phyloP scores from a whole-genome alignment of 2,329 filamentous ascomycete species.

The Fusarium dlaminii region DNA sequence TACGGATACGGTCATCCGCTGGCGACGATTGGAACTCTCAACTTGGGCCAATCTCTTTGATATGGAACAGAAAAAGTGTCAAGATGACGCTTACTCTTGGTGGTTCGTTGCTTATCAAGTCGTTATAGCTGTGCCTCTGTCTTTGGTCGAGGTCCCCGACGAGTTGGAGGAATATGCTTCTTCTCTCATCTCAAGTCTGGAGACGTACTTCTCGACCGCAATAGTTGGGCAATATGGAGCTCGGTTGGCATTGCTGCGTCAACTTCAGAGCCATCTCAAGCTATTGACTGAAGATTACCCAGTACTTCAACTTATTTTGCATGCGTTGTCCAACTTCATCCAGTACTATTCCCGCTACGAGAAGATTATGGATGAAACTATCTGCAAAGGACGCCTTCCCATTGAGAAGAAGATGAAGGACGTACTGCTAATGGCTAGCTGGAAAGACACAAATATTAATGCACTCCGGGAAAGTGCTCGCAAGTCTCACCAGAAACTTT shows the following conservation, averaged over 20 bases:
- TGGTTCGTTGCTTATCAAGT: constrained; percentile 97
- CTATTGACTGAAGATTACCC: constrained; percentile 69
- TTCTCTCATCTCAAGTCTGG: constrained; percentile 78
- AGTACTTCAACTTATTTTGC: constrained; percentile 65
- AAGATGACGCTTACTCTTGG: constrained; percentile 85
- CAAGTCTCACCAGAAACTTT: constrained; percentile 90
- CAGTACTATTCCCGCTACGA: constrained; percentile 78
- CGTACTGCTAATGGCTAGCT: constrained; percentile 91
- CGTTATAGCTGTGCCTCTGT: constrained; percentile 78
- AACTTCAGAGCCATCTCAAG: constrained; percentile 71
- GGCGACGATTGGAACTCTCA: constrained; percentile 89
- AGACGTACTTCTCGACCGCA: constrained; percentile 80
- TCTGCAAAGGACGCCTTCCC: constrained; percentile 72
- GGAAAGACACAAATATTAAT: constrained; percentile 97
- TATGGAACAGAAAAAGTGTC: constrained; percentile 79
- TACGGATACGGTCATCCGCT: constrained; percentile 83
- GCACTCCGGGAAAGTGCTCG: constrained; percentile 88
- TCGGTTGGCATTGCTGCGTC: constrained; percentile 75
- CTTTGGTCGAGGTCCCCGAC: constrained; percentile 66
- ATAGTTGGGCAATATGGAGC: constrained; percentile 82
- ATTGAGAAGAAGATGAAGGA: constrained; percentile 96
- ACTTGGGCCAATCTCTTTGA: constrained; percentile 93
- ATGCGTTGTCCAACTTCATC: constrained; percentile 80
- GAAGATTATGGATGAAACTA: constrained; percentile 68
- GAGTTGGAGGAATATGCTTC: constrained; percentile 71